A percentile compares a stretch with the other conserved stretches of the same genome.
Conservation (phyloP, 1,284 basidiomycete genomes). For the Fomes fomentarius region DNA sequence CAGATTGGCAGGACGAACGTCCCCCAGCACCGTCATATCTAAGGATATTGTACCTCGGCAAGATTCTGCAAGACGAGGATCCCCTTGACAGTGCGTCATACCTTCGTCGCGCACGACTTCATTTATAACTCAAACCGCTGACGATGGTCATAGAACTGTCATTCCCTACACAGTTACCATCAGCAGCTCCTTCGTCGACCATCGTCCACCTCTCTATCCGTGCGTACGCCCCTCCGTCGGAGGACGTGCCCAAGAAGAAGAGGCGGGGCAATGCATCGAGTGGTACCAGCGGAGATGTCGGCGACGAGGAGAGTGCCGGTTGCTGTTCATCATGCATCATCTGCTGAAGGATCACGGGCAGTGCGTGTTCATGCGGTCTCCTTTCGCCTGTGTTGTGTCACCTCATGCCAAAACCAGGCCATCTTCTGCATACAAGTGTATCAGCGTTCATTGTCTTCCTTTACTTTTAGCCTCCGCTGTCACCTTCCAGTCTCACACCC, state of each 20-base stretch:
- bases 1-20: constrained; percentile 82
- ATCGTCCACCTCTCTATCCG: constrained; percentile 84
- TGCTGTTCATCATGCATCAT: constrained; percentile 34
- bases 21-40: constrained; percentile 82
- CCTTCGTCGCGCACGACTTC: not conserved
- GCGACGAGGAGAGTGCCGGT: constrained; percentile 26
- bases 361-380: not conserved
- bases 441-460: no score
- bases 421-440: no score
- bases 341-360: constrained; percentile 21
- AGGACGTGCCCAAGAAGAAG: constrained; percentile 59
- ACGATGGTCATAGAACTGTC: constrained; percentile 44
- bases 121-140: not conserved
- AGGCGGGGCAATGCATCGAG: constrained; percentile 18
- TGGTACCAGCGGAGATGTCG: constrained; percentile 14
- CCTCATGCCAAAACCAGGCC: no score
- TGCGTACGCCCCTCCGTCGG: constrained; percentile 56
- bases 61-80: constrained; percentile 84
- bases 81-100: constrained; percentile 65
- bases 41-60: constrained; percentile 80
- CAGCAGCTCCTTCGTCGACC: constrained; percentile 48
- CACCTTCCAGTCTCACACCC: not conserved
- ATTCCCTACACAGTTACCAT: constrained; percentile 48
- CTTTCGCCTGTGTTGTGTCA: no score
- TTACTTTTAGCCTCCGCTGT: no score